A percentile compares a stretch with the other conserved stretches of the same genome.
Evolutionary conservation across 768 basidiomycete genomes (phyloP).

Genomic region (Plicaturopsis crispa): DNA sequence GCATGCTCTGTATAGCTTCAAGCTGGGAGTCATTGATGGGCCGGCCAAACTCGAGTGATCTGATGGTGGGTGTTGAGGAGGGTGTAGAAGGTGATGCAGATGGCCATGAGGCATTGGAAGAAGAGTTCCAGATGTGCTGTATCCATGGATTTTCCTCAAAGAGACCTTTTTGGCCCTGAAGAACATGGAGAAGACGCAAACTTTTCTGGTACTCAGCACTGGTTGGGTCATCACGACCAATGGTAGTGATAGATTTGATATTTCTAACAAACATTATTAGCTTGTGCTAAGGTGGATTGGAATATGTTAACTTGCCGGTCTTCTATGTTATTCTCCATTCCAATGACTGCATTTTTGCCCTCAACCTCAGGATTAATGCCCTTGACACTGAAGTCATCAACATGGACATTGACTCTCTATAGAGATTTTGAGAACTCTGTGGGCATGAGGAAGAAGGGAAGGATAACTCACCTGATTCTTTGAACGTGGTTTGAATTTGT

Average conservation of each 20-base stretch:
- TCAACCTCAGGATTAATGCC: constrained; percentile 34
- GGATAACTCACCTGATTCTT: constrained; percentile 26
- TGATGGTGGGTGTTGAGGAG: constrained; percentile 3
- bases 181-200: constrained; percentile 29
- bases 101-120: constrained; percentile 30
- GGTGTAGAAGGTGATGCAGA: constrained; percentile 21
- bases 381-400: constrained; percentile 31
- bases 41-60: constrained; percentile 2
- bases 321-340: constrained; percentile 13
- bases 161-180: constrained; percentile 30
- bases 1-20: constrained; percentile 39
- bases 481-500: constrained; percentile 28
- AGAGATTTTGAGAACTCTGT: neutral
- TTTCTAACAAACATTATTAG: constrained; percentile 21
- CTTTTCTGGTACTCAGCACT: constrained; percentile 44
- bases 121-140: constrained; percentile 39
- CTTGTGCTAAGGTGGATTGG: constrained; percentile 20
- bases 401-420: constrained; percentile 23
- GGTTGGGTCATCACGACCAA: constrained; percentile 51
- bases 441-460: neutral
- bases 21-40: constrained; percentile 40
- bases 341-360: constrained; percentile 29
- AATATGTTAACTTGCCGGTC: constrained; percentile 10
- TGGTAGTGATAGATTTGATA: constrained; percentile 32
- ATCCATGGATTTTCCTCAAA: constrained; percentile 39